Conservation (phyloP, 495 filamentous ascomycete species). For the Penicillium psychrofluorescens region DNA sequence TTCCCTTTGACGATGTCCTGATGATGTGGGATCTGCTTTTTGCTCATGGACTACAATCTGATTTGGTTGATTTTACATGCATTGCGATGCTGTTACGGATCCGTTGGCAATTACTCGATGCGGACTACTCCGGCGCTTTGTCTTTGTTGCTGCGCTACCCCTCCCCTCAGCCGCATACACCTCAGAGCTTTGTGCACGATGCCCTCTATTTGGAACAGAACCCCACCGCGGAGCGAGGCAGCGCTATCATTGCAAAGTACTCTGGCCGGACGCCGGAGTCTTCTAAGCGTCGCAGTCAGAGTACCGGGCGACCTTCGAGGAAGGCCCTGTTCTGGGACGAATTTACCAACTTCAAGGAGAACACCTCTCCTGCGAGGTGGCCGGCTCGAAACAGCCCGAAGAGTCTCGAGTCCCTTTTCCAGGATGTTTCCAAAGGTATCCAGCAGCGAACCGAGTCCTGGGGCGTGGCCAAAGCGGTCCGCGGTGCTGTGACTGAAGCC, state of each 20-base stretch:
- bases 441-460: constrained; percentile 77
- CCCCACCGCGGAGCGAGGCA: constrained; percentile 62
- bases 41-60: constrained; percentile 74
- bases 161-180: constrained; percentile 51
- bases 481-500: constrained; percentile 82
- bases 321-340: constrained; percentile 30
- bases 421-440: constrained; percentile 78
- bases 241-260: constrained; percentile 74
- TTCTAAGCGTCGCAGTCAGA: constrained; percentile 23
- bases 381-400: constrained; percentile 53
- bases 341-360: constrained; percentile 21
- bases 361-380: constrained; percentile 32
- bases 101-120: constrained; percentile 77
- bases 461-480: constrained; percentile 83
- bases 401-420: constrained; percentile 69
- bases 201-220: constrained; percentile 79
- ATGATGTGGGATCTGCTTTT: constrained; percentile 87
- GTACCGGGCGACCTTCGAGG: constrained; percentile 16
- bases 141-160: constrained; percentile 76
- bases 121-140: constrained; percentile 79
- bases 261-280: constrained; percentile 56
- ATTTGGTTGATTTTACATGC: constrained; percentile 81
- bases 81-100: constrained; percentile 91
- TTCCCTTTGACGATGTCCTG: constrained; percentile 77
- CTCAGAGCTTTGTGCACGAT: constrained; percentile 77